phyloP scores from a whole-genome alignment of 805 yeast species.

The Lipomyces starkeyi region DNA sequence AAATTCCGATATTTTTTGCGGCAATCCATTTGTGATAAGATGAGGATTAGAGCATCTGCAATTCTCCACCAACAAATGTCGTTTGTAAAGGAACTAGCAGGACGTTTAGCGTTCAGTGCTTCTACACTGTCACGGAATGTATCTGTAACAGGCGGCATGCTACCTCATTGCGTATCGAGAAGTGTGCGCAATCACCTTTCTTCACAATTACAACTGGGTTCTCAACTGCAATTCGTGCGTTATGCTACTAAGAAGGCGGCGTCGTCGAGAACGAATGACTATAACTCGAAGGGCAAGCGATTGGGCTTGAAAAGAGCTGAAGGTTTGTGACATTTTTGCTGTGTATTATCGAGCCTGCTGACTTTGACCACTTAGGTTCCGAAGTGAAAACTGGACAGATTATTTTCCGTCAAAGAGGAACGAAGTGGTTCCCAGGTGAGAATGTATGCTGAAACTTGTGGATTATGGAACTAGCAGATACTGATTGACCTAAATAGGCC shows the following conservation, averaged over 20 bases:
- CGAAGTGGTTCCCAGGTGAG: constrained; percentile 92
- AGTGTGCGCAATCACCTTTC: background rate
- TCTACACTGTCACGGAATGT: constrained; percentile 2
- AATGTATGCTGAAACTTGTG: constrained; percentile 54
- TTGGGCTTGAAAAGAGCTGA: constrained; percentile 89
- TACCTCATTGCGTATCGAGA: background rate
- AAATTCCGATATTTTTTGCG: too few species aligned
- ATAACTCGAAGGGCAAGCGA: constrained; percentile 93
- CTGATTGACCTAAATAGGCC: constrained; percentile 25
- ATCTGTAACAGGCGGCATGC: background rate
- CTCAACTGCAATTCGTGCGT: constrained; percentile 56
- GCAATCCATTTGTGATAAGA: too few species aligned
- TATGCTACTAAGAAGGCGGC: constrained; percentile 92
- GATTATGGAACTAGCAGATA: background rate
- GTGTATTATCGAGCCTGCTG: constrained; percentile 33
- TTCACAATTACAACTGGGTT: constrained; percentile 2
- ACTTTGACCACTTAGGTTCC: constrained; percentile 39
- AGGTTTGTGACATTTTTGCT: constrained; percentile 52
- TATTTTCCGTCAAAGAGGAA: constrained; percentile 92
- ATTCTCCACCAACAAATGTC: constrained; percentile 7
- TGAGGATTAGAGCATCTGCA: background rate
- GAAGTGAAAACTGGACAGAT: constrained; percentile 82
- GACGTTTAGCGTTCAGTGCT: constrained; percentile 6
- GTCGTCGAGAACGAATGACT: constrained; percentile 92
- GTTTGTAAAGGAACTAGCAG: constrained; percentile 10